A percentile compares a stretch with the other conserved stretches of the same genome.
phyloP scores from a whole-genome alignment of 208 protist species.

The Trypanosoma congolense region DNA sequence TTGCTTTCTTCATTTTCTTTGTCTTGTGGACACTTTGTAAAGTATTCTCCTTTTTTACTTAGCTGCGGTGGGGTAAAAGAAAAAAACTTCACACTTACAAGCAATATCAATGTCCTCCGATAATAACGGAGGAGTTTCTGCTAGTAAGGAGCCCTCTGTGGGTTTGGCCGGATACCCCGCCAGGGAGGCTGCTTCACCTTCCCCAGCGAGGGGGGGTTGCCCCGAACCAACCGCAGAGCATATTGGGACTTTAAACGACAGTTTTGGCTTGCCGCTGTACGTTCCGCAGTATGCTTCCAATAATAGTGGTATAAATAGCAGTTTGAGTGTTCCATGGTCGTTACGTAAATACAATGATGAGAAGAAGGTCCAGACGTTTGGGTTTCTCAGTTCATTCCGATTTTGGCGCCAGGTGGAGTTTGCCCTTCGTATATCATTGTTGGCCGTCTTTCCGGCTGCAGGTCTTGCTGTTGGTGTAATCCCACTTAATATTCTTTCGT shows the following conservation, averaged over 20 bases:
- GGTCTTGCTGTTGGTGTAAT: slow-evolving; percentile 53
- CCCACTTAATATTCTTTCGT: slow-evolving; percentile 56
- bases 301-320: slow-evolving; percentile 15
- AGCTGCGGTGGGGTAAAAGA: too few species aligned
- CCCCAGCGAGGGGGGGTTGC: not conserved
- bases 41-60: too few species aligned
- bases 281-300: slow-evolving; percentile 31
- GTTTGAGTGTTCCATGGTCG: slow-evolving; percentile 66
- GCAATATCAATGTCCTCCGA: too few species aligned
- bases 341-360: slow-evolving; percentile 24
- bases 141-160: too few species aligned
- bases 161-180: too few species aligned
- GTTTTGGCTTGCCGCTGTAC: slow-evolving; percentile 63
- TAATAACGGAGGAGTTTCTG: too few species aligned
- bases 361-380: slow-evolving; percentile 48
- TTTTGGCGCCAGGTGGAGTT: slow-evolving; percentile 85
- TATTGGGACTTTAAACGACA: slow-evolving; percentile 37
- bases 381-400: slow-evolving; percentile 42
- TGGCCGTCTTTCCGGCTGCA: slow-evolving; percentile 57
- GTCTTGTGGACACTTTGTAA: too few species aligned
- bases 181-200: not conserved
- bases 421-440: slow-evolving; percentile 57
- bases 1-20: too few species aligned
- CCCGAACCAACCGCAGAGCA: too few species aligned
- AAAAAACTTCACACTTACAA: too few species aligned